Evolutionary conservation across 148 eudicot genomes (phyloP).

Genomic region (Amaranthus palmeri): DNA sequence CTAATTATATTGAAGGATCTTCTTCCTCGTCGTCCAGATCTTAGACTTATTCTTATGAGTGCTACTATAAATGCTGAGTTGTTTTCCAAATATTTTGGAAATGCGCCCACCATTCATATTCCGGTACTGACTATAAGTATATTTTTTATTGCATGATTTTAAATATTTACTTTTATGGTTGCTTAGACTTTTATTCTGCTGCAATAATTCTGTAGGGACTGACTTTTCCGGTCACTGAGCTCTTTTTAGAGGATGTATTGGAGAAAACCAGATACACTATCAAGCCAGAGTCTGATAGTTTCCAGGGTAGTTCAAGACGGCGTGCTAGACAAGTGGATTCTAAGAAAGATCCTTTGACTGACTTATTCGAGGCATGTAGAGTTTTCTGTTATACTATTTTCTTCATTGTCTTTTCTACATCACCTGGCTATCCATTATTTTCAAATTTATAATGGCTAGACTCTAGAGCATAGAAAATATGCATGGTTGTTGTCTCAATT

Average conservation of each 20-base stretch:
- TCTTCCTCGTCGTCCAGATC: constrained; percentile 86
- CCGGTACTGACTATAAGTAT: constrained; percentile 46
- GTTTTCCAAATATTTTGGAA: constrained; percentile 85
- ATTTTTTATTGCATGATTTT: constrained; percentile 5
- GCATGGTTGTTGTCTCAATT: too few relatives aligned
- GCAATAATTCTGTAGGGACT: constrained; percentile 49
- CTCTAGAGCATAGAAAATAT: too few relatives aligned
- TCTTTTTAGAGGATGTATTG: constrained; percentile 83
- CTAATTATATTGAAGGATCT: constrained; percentile 81
- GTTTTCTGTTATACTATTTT: constrained; percentile 1
- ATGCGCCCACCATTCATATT: constrained; percentile 82
- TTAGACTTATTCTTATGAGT: constrained; percentile 88
- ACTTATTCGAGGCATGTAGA: constrained; percentile 63
- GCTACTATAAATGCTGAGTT: constrained; percentile 96
- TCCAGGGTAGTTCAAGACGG: constrained; percentile 61
- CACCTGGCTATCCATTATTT: neutral
- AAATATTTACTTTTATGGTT: neutral
- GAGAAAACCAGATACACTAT: constrained; percentile 73
- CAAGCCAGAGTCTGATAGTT: constrained; percentile 49
- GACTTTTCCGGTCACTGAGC: constrained; percentile 79
- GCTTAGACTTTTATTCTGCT: constrained; percentile 1
- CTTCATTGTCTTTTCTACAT: constrained; percentile 2
- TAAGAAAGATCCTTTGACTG: constrained; percentile 75
- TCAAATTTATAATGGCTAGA: too few relatives aligned
- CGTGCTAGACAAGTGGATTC: constrained; percentile 61